Evolutionary conservation across 2,329 filamentous ascomycete genomes (phyloP), one percentile per base, ranked within the genome.

Genomic region (Aureobasidium sp.): DNA sequence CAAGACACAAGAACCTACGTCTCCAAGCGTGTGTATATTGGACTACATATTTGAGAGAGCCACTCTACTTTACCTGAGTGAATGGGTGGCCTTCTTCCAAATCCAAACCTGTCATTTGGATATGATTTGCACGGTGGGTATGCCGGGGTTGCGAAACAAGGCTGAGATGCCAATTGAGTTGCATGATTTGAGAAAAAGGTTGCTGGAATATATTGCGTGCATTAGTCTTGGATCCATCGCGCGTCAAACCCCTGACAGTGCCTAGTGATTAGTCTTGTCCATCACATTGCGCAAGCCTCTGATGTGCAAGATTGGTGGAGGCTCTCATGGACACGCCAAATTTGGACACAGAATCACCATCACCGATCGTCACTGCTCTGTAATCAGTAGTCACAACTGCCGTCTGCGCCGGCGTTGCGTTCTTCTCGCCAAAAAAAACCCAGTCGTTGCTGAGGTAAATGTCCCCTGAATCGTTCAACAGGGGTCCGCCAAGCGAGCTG

Each of bases 401-500:
- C 44, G 32, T 25, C 14, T 10, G 30, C n/a, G 8, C 17, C n/a
- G 44, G 22, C 44, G 44, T 48, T 48, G 22, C 6, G 22, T 30
- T 48, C 25, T 25, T 48, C 30, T 37, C 30, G 44, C 16, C 29
- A 48, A 48, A 48, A 22, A 7, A 7, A 12, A 7, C 27, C 6
- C 19, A 24, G 22, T 37, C 22, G 44, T 48, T 48, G 44, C 32
- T 48, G 19, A 21, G 41, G 27, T 17, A 41, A n/a, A 8, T n/a
- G 16, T 45, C 41, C 41, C 41, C 41, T 45, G 41, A 45, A 34
- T 11, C 39, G 29, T 45, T 29, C 41, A 45, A 34, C 41, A 49
- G 34, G 45, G 45, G 45, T 49, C 24, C 17, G 44, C 44, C 44
- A 48, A 48, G 44, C 44, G 44, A 48, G 44, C 44, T 37, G 30